Conservation (phyloP, 371 early-diverging fungal species). For the Ordospora colligata region DNA sequence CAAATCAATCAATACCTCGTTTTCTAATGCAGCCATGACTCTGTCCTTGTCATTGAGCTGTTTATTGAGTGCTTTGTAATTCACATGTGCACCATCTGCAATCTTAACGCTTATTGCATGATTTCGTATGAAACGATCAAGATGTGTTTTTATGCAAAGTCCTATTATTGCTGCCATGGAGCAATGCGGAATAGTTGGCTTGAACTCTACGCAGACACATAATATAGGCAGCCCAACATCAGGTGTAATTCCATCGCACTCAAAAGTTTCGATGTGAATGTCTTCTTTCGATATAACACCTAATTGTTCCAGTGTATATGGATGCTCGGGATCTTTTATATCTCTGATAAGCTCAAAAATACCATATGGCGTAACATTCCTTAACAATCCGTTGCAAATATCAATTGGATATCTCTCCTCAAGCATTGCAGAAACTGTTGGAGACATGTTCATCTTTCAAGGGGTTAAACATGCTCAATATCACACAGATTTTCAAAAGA, state of each 20-base stretch:
- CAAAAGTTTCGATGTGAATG: constrained; percentile 30
- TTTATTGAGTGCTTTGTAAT: constrained; percentile 81
- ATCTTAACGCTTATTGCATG: constrained; percentile 70
- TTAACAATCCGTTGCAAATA: neutral
- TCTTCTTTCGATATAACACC: constrained; percentile 49
- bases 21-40: constrained; percentile 93
- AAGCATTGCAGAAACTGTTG: neutral
- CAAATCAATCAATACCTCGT: constrained; percentile 59
- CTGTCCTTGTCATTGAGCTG: constrained; percentile 97
- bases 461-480: neutral
- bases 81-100: constrained; percentile 81
- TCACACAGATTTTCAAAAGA: neutral
- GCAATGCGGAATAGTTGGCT: constrained; percentile 98
- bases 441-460: constrained; percentile 9
- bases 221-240: constrained; percentile 17
- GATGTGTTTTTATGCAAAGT: constrained; percentile 79
- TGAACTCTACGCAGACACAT: constrained; percentile 62
- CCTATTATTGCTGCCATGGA: constrained; percentile 98
- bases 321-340: constrained; percentile 95
- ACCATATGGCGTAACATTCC: constrained; percentile 24
- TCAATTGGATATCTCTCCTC: constrained; percentile 8
- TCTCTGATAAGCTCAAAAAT: constrained; percentile 74
- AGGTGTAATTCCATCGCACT: constrained; percentile 62
- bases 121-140: constrained; percentile 72
- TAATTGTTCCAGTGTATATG: constrained; percentile 63